These are phyloP conservation scores for Chalciporus chontae DNA, from an alignment of 768 basidiomycete species.

Conservation along the genomic window DNA sequence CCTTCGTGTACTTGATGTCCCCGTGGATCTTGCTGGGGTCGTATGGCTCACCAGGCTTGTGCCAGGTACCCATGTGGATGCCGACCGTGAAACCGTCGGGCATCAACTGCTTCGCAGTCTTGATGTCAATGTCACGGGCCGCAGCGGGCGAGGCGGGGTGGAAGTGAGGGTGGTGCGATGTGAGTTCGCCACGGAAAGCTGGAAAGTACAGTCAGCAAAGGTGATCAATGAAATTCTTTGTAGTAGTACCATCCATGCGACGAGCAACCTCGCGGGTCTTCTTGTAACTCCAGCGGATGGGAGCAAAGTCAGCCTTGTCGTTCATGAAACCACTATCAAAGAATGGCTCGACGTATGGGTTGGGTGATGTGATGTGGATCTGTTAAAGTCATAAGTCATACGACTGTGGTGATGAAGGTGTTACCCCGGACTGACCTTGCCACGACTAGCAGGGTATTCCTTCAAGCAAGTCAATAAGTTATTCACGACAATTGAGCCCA, in stretches of 20 bases:
- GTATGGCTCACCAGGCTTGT: conserved; percentile 51
- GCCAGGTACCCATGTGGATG: conserved; percentile 72
- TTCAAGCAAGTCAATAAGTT: neutral
- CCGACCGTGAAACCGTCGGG: conserved; percentile 64
- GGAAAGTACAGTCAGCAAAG: neutral
- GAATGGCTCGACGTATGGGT: conserved; percentile 59
- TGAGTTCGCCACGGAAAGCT: conserved; percentile 71
- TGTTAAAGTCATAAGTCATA: conserved; percentile 15
- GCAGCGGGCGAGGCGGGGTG: conserved; percentile 65
- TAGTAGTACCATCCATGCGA: conserved; percentile 56
- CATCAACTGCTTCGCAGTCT: conserved; percentile 58
- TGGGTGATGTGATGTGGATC: conserved; percentile 61
- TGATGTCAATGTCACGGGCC: conserved; percentile 59
- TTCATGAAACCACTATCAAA: conserved; percentile 82
- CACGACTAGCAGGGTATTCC: conserved; percentile 72
- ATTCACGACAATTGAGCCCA: neutral
- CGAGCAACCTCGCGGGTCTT: conserved; percentile 69
- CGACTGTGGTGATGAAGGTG: no score
- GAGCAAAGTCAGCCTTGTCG: conserved; percentile 72
- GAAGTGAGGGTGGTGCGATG: conserved; percentile 73
- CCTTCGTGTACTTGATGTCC: conserved; percentile 61
- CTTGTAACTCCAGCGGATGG: conserved; percentile 77
- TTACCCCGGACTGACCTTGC: conserved; percentile 42
- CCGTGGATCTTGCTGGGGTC: conserved; percentile 56
- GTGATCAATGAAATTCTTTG: neutral